Percentiles rank a stretch among this genome's conserved stretches.
phyloP scores from a whole-genome alignment of 148 eudicot species.

The Agrostemma githago region DNA sequence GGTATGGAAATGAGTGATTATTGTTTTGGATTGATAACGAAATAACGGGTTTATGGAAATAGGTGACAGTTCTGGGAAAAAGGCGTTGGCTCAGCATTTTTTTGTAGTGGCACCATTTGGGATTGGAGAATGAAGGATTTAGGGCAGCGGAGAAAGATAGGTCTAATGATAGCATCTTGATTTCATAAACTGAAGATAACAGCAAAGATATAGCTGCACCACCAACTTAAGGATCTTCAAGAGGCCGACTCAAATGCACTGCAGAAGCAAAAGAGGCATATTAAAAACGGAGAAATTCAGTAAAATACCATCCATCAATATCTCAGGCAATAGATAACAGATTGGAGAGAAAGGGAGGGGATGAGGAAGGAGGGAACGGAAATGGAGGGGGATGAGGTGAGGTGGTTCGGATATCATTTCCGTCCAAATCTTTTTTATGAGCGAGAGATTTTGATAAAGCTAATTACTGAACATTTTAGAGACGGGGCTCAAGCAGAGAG shows the following conservation, averaged over 20 bases:
- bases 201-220: not conserved
- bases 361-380: not conserved
- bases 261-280: not conserved
- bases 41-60: conserved; percentile 9
- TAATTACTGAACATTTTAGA: too few species aligned
- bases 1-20: conserved; percentile 19
- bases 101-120: conserved; percentile 23
- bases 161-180: conserved; percentile 48
- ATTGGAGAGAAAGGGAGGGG: not conserved
- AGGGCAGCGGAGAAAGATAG: conserved; percentile 50
- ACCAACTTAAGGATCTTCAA: not conserved
- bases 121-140: conserved; percentile 38
- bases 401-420: too few species aligned
- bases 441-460: too few species aligned
- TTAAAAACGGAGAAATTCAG: not conserved
- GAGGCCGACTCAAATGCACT: not conserved
- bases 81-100: conserved; percentile 37
- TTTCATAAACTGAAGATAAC: not conserved
- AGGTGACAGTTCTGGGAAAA: conserved; percentile 8
- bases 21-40: conserved; percentile 26
- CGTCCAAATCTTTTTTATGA: too few species aligned
- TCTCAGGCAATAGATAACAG: not conserved
- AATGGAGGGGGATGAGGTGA: too few species aligned
- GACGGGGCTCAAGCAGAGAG: too few species aligned
- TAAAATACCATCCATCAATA: not conserved